Evolutionary conservation across 23 red algal species (phyloP), one percentile per base, ranked within the genome.

Genomic region (Cyanidium caldarium): DNA sequence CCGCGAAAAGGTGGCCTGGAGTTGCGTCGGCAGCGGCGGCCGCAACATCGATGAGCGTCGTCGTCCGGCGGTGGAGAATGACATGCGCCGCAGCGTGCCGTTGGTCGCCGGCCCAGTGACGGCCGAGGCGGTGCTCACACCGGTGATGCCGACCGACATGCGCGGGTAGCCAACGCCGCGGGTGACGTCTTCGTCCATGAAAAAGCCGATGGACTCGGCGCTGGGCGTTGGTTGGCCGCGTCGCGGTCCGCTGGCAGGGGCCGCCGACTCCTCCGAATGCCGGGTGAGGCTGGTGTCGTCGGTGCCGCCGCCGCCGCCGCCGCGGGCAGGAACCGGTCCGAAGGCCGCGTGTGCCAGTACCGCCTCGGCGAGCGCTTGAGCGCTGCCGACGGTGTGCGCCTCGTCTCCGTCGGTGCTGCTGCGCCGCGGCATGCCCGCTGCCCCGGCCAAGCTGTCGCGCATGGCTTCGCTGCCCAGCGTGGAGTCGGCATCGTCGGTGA

Each of bases 101-200:
- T 44, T 17, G 40, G 12, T 44, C 12, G 10, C 17, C 40, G 40
- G 12, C 10, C 40, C 10, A 44, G 10, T 44, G 12, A 10, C 17
- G 40, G 12, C 40, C 40, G 40, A 44, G 40, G 10, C 40, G 40
- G 12, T 44, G 40, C 17, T 61, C 51, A 25, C 31, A 7, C 51
- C 23, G 7, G 51, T 61, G 3, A 61, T 16, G 5, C n/a, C n/a
- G n/a, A 61, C 31, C 23, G 51, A 61, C 23, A 28, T 12, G 51
- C 51, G 51, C 51, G 51, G 51, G 31, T 61, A 25, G 7, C 51
- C 51, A 28, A 61, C 51, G 5, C n/a, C 51, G 7, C 31, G 19
- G n/a, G 51, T 61, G 23, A 61, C 21, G 51, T 61, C 51, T 28
- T 61, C 51, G 31, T 61, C 51, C 51, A 61, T 61, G 23, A 61